Conservation (phyloP, 2,329 filamentous ascomycete genomes). For the Colletotrichum godetiae region DNA sequence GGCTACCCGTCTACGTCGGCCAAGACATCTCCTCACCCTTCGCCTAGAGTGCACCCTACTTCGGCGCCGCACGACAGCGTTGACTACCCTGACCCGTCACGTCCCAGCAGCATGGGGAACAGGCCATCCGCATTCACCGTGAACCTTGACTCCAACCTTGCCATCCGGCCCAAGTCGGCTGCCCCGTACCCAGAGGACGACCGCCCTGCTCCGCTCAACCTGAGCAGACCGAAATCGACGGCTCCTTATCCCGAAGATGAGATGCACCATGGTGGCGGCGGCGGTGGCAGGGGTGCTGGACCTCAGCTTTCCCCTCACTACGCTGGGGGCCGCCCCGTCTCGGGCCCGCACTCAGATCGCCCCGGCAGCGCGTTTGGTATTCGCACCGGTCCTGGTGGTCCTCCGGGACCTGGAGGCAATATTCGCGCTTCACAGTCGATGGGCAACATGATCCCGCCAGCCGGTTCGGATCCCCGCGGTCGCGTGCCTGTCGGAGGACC, state of each 20-base stretch:
- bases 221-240: constrained; percentile 57
- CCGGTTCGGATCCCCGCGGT: constrained; percentile 54
- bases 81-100: constrained; percentile 60
- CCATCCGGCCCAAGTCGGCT: constrained; percentile 62
- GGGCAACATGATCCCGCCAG: constrained; percentile 58
- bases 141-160: constrained; percentile 54
- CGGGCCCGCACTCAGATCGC: constrained; percentile 59
- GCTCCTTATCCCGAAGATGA: constrained; percentile 68
- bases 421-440: constrained; percentile 57
- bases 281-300: constrained; percentile 38
- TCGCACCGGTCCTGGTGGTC: constrained; percentile 46
- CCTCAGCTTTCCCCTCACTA: constrained; percentile 52
- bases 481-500: constrained; percentile 55
- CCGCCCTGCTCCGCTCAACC: constrained; percentile 60
- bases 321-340: constrained; percentile 60
- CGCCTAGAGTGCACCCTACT: constrained; percentile 50
- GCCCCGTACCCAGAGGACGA: constrained; percentile 80
- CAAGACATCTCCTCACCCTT: constrained; percentile 53
- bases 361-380: constrained; percentile 66
- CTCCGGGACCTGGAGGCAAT: constrained; percentile 24
- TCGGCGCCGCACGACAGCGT: constrained; percentile 52
- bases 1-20: constrained; percentile 43
- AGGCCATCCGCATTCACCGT: constrained; percentile 64
- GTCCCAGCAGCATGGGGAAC: constrained; percentile 48
- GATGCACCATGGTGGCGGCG: not conserved